Percentiles rank a stretch among this genome's conserved stretches.
phyloP scores from a whole-genome alignment of 441 rosid genomes.

The Syzygium syzygioides region DNA sequence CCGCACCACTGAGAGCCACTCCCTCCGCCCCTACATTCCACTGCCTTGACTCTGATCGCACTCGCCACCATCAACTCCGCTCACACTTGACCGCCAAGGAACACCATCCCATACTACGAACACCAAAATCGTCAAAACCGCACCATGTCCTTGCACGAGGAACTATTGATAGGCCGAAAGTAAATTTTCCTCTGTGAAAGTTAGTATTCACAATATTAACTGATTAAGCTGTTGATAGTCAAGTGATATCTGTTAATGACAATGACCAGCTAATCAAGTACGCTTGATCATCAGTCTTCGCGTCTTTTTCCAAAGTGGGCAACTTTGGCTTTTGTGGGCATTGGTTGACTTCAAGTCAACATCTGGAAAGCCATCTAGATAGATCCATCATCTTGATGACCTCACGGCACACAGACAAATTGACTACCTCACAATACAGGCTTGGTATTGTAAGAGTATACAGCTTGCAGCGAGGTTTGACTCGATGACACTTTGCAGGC shows the following conservation, averaged over 20 bases:
- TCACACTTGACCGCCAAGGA: background rate
- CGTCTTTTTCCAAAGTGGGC: background rate
- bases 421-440: background rate
- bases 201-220: background rate
- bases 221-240: background rate
- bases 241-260: background rate
- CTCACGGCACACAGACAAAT: background rate
- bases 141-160: background rate
- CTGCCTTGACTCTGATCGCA: background rate
- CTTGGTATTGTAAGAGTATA: background rate
- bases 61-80: background rate
- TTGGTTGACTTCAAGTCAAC: background rate
- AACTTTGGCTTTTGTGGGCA: background rate
- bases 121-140: no score
- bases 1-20: background rate
- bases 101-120: background rate
- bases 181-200: background rate
- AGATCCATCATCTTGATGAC: background rate
- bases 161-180: background rate
- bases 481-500: background rate
- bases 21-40: accelerated
- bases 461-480: background rate
- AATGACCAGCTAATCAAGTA: background rate
- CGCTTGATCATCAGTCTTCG: background rate
- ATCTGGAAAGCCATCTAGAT: background rate